A percentile compares a stretch with the other conserved stretches of the same genome.
Evolutionary conservation across 768 basidiomycete genomes (phyloP).

Genomic region (Mrakia gelida): DNA sequence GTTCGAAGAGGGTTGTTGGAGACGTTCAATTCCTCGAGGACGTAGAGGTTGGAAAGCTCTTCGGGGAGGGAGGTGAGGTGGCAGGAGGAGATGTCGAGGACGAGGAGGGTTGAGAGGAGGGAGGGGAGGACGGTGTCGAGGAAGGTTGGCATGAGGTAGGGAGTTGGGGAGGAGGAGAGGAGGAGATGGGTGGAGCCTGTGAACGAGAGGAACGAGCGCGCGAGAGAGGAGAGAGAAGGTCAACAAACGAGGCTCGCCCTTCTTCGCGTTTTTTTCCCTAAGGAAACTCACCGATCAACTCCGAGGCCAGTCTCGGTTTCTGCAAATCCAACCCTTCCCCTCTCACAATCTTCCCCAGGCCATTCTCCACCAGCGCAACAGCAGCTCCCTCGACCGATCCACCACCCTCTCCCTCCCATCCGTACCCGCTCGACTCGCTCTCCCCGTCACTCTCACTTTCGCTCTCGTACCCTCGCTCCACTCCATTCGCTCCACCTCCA

Average conservation of each 20-base stretch:
- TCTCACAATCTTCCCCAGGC: conserved; percentile 20
- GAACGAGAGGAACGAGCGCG: conserved; percentile 11
- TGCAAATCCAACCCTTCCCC: conserved; percentile 20
- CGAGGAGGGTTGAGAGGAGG: conserved; percentile 73
- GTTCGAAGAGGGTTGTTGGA: conserved; percentile 84
- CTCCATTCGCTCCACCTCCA: not conserved
- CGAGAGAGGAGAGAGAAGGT: no score
- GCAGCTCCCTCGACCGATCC: conserved; percentile 15
- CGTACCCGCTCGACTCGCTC: conserved; percentile 28
- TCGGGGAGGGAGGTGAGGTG: conserved; percentile 78
- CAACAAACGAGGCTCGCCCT: no score
- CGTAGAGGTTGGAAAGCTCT: conserved; percentile 69
- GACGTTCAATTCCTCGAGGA: conserved; percentile 88
- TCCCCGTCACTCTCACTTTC: conserved; percentile 24
- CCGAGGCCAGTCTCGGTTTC: conserved; percentile 10
- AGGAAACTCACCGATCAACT: conserved; percentile 18
- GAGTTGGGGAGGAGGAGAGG: conserved; percentile 72
- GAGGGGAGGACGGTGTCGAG: conserved; percentile 65
- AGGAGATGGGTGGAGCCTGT: conserved; percentile 93
- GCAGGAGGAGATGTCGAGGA: conserved; percentile 88
- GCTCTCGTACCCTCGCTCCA: conserved; percentile 4
- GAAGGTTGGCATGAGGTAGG: conserved; percentile 71
- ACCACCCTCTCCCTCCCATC: conserved; percentile 17
- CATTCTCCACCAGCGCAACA: conserved; percentile 24
- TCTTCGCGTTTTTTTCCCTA: not conserved